Conservation (phyloP, 2,329 filamentous ascomycete genomes). For the Pseudocercospora pini-densiflorae region DNA sequence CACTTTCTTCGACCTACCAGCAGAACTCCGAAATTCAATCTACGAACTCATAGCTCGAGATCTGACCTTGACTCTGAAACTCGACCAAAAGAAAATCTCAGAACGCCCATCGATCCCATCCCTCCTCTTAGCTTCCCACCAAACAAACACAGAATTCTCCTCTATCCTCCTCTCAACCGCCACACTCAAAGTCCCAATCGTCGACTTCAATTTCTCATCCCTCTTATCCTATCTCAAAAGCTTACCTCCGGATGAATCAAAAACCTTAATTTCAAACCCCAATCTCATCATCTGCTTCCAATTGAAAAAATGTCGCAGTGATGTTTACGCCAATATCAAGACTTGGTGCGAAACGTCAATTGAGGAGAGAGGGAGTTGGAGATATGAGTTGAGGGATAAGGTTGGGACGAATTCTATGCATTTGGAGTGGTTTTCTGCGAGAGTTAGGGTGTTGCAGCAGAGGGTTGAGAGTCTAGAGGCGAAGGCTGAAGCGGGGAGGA, state of each 20-base stretch:
- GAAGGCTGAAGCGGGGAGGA: conserved; percentile 10
- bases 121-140: conserved; percentile 29
- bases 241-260: not conserved
- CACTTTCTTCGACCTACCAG: conserved; percentile 20
- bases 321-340: conserved; percentile 13
- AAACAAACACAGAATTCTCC: conserved; percentile 30
- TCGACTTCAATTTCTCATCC: conserved; percentile 32
- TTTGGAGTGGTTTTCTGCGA: conserved; percentile 16
- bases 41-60: conserved; percentile 12
- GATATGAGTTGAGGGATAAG: conserved; percentile 2
- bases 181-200: conserved; percentile 21
- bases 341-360: conserved; percentile 6
- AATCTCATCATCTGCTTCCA: not conserved
- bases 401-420: conserved; percentile 4
- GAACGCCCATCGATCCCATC: conserved; percentile 24
- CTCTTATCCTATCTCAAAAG: not conserved
- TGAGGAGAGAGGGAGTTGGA: not conserved
- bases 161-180: conserved; percentile 32
- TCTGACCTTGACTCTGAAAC: not conserved
- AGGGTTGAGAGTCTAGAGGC: not conserved
- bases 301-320: conserved; percentile 8
- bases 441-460: conserved; percentile 7
- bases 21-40: conserved; percentile 15
- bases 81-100: not conserved
- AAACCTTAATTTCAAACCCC: not conserved